Percentiles rank a stretch among this genome's conserved stretches.
Evolutionary conservation across 257 asterid species (phyloP).

Genomic region (Lycium ferocissimum): DNA sequence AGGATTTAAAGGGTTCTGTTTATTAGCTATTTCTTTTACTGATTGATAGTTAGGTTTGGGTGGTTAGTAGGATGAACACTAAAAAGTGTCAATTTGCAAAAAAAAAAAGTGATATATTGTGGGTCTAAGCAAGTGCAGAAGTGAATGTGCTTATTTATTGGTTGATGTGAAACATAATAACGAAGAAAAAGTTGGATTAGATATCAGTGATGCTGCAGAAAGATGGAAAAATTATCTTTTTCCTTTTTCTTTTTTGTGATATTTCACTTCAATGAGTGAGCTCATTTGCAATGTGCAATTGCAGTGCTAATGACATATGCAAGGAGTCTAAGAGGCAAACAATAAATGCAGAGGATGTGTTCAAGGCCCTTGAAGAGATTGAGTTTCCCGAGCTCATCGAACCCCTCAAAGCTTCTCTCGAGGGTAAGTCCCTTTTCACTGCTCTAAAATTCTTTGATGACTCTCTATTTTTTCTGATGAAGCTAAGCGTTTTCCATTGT

Average conservation of each 20-base stretch:
- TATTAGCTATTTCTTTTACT: conserved; percentile 4
- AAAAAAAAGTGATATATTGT: neutral
- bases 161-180: neutral
- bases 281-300: conserved; percentile 18
- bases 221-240: conserved; percentile 2
- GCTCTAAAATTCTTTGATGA: neutral
- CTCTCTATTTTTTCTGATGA: neutral
- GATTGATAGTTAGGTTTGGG: neutral
- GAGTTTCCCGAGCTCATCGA: conserved; percentile 77
- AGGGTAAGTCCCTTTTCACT: conserved; percentile 55
- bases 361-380: conserved; percentile 93
- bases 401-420: conserved; percentile 85
- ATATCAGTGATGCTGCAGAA: neutral
- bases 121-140: neutral
- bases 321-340: conserved; percentile 89
- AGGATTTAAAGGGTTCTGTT: neutral
- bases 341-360: conserved; percentile 87
- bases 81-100: too few species aligned
- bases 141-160: neutral
- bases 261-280: neutral
- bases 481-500: neutral
- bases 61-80: conserved; percentile 12
- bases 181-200: neutral
- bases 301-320: conserved; percentile 79
- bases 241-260: neutral